These are phyloP conservation scores for Linnemannia schmuckeri DNA, from an alignment of 192 early-diverging fungal genomes.

Conservation along the genomic window DNA sequence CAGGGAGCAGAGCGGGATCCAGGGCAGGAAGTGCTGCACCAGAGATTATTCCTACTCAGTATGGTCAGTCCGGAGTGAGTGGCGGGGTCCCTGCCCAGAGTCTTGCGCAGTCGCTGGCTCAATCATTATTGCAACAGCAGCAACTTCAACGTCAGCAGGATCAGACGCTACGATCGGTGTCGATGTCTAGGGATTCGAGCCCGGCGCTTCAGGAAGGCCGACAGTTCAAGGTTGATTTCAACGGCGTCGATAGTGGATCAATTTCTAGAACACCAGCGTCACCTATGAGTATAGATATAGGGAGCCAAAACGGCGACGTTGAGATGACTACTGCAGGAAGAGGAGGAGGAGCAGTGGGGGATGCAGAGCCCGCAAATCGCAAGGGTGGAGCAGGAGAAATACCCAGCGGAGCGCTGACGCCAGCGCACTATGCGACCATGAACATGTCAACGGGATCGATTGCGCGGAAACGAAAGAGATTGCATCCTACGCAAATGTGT, in stretches of 20 bases:
- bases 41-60: slow-evolving; percentile 22
- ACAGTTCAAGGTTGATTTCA: slow-evolving; percentile 24
- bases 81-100: slow-evolving; percentile 39
- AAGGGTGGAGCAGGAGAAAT: slow-evolving; percentile 2
- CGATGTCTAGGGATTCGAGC: slow-evolving; percentile 25
- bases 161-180: not conserved
- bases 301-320: slow-evolving; percentile 11
- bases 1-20: slow-evolving; percentile 26
- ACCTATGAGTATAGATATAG: slow-evolving; percentile 23
- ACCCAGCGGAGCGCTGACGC: slow-evolving; percentile 27
- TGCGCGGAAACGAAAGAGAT: slow-evolving; percentile 40
- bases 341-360: not conserved
- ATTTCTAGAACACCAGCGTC: slow-evolving; percentile 23
- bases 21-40: slow-evolving; percentile 35
- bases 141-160: slow-evolving; percentile 15
- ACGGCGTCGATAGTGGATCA: slow-evolving; percentile 4
- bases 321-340: slow-evolving; percentile 24
- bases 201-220: slow-evolving; percentile 10
- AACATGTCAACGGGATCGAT: slow-evolving; percentile 45
- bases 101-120: slow-evolving; percentile 42
- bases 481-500: slow-evolving; percentile 56
- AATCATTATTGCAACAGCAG: slow-evolving; percentile 37
- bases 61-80: slow-evolving; percentile 2
- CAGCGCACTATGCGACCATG: slow-evolving; percentile 25
- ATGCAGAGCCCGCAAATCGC: not conserved